Conservation (phyloP, 2,329 filamentous ascomycete genomes). For the Colletotrichum salicis region DNA sequence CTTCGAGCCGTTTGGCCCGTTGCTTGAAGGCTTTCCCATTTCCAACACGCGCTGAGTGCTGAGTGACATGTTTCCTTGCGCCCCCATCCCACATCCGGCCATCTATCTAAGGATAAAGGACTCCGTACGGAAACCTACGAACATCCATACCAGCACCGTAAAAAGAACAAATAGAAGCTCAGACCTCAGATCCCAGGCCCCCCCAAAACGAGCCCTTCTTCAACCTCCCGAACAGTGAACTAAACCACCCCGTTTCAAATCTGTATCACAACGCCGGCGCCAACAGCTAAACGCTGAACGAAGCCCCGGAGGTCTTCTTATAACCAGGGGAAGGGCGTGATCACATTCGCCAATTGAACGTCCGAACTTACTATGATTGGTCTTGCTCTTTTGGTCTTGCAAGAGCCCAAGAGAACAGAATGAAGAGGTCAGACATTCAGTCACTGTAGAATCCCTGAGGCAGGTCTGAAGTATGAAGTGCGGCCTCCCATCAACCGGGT, state of each 20-base stretch:
- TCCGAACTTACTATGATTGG: not conserved
- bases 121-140: not conserved
- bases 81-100: not conserved
- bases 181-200: too few species aligned
- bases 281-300: slow-evolving; percentile 1
- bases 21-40: not conserved
- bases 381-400: not conserved
- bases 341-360: not conserved
- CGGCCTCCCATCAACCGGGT: not conserved
- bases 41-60: not conserved
- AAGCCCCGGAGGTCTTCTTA: too few species aligned
- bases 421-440: not conserved
- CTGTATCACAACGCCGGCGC: slow-evolving; percentile 17
- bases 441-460: not conserved
- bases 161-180: too few species aligned
- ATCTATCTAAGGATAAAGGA: not conserved
- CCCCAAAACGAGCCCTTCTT: too few species aligned
- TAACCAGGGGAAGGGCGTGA: too few species aligned
- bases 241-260: slow-evolving; percentile 21
- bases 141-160: not conserved
- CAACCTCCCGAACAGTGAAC: not conserved
- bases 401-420: not conserved
- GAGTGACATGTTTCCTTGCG: not conserved
- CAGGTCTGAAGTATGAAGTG: not conserved
- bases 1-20: too few species aligned